These are phyloP conservation scores for Ramaria rubella DNA, from an alignment of 768 basidiomycete genomes.

Conservation along the genomic window DNA sequence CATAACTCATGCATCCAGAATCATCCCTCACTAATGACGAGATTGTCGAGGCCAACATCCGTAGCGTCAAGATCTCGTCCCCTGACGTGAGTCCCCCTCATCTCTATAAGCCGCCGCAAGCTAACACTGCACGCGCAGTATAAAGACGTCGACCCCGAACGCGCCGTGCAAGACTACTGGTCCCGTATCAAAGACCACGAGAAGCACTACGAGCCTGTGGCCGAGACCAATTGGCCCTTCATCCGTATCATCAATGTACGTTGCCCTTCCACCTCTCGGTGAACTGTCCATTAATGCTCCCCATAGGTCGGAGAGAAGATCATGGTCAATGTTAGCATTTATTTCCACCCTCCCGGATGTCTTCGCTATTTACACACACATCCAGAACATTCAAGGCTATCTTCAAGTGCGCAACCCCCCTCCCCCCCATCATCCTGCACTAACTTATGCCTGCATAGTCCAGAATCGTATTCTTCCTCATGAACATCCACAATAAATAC, in stretches of 20 bases:
- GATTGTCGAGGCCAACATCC: conserved; percentile 89
- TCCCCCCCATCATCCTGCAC: background rate
- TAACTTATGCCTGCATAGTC: conserved; percentile 44
- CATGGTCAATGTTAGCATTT: conserved; percentile 71
- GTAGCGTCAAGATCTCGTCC: conserved; percentile 96
- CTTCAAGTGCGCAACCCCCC: conserved; percentile 51
- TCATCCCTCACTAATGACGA: conserved; percentile 87
- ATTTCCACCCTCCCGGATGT: background rate
- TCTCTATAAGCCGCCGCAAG: background rate
- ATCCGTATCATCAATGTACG: conserved; percentile 90
- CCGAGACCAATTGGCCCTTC: conserved; percentile 85
- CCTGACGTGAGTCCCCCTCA: conserved; percentile 67
- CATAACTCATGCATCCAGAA: too few relatives aligned
- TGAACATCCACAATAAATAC: conserved; percentile 96
- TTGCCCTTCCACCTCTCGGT: background rate
- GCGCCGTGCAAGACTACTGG: conserved; percentile 90
- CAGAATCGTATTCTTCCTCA: conserved; percentile 94
- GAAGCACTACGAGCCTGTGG: conserved; percentile 82
- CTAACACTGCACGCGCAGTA: conserved; percentile 51
- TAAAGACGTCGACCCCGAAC: conserved; percentile 85
- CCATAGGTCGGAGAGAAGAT: conserved; percentile 89
- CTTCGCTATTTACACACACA: background rate
- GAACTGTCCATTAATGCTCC: background rate
- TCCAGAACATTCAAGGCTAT: conserved; percentile 79
- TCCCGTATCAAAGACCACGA: conserved; percentile 83